Conservation (phyloP, 2,329 filamentous ascomycete genomes). For the Microascus cirrosus region DNA sequence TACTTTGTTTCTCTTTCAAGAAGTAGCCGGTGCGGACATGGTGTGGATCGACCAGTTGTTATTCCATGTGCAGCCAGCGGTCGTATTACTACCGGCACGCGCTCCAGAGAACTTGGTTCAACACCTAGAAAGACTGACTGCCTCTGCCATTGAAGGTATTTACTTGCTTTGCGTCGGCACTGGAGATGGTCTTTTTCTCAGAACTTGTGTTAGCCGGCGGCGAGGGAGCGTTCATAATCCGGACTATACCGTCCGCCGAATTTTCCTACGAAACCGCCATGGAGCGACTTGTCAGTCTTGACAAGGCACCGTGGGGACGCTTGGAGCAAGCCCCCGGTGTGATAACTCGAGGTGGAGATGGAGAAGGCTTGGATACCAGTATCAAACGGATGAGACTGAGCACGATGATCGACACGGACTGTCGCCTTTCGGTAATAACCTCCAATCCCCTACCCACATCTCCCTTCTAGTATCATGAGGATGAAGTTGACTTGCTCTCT, state of each 20-base stretch:
- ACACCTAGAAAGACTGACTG: constrained; percentile 11
- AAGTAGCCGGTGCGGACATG: constrained; percentile 57
- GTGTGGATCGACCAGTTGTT: constrained; percentile 55
- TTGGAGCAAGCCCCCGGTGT: not conserved
- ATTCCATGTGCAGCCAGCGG: constrained; percentile 41
- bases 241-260: constrained; percentile 58
- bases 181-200: not conserved
- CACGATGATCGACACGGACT: constrained; percentile 63
- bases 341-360: not conserved
- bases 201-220: not conserved
- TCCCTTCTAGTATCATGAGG: not conserved
- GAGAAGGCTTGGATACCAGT: constrained; percentile 13
- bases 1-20: constrained; percentile 65
- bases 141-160: not conserved
- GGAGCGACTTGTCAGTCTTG: not conserved
- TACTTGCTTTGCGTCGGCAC: constrained; percentile 5
- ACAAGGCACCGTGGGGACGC: not conserved
- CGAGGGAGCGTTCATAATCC: constrained; percentile 29
- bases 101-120: constrained; percentile 25
- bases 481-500: not conserved
- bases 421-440: constrained; percentile 47
- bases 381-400: constrained; percentile 58
- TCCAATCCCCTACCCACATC: not conserved
- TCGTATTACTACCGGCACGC: constrained; percentile 38
- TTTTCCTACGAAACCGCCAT: constrained; percentile 58